phyloP scores from a whole-genome alignment of 176 grass and related monocot genomes.

The Eremochloa ophiuroides region DNA sequence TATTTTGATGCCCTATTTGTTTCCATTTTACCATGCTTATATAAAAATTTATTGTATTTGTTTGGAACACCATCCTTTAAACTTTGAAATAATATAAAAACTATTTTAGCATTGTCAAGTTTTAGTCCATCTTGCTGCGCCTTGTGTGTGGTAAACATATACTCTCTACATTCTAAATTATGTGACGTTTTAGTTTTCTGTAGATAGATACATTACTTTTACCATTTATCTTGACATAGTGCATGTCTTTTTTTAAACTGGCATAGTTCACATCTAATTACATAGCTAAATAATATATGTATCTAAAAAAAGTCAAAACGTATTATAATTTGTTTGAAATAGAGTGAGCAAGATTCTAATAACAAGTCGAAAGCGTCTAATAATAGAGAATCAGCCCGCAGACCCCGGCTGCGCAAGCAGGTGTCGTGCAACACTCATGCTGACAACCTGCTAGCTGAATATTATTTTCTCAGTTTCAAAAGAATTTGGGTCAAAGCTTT shows the following conservation, averaged over 20 bases:
- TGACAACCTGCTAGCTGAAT: not conserved
- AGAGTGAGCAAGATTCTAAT: too few species aligned
- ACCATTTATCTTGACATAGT: too few species aligned
- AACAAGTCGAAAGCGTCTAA: too few species aligned
- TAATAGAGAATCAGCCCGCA: conserved; percentile 92
- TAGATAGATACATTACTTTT: too few species aligned
- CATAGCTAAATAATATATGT: too few species aligned
- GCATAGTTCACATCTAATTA: too few species aligned
- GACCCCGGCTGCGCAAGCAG: conserved; percentile 89
- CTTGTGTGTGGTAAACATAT: too few species aligned
- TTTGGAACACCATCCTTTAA: not conserved
- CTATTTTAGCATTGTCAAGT: not conserved
- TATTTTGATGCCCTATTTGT: not conserved
- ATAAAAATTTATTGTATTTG: not conserved
- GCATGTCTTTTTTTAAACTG: too few species aligned
- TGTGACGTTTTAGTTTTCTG: too few species aligned
- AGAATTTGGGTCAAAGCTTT: not conserved
- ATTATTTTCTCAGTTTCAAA: not conserved
- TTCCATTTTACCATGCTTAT: not conserved
- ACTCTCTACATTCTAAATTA: not conserved
- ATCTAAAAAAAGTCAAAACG: too few species aligned
- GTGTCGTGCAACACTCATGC: conserved; percentile 25
- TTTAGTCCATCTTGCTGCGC: too few species aligned
- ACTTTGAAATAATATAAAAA: not conserved
- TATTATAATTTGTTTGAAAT: too few species aligned